Conservation (phyloP, 805 yeast species). For the Saccharomycopsis sp. region DNA sequence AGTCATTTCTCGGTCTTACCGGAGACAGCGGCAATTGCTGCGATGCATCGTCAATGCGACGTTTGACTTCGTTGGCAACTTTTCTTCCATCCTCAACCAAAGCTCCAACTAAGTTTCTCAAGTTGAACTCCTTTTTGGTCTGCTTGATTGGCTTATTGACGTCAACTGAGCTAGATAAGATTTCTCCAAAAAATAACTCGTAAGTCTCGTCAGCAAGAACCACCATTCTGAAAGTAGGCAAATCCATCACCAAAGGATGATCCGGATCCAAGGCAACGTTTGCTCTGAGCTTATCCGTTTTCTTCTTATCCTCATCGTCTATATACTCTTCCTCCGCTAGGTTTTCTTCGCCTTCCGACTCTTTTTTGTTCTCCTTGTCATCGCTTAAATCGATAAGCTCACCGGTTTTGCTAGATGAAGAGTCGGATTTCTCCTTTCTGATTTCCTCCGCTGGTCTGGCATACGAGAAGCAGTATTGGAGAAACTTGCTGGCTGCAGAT, state of each 20-base stretch:
- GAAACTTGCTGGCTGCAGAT: conserved; percentile 78
- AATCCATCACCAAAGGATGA: conserved; percentile 63
- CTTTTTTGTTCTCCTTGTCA: not conserved
- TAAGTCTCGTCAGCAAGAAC: conserved; percentile 89
- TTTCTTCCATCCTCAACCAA: conserved; percentile 87
- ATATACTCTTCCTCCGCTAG: conserved; percentile 34
- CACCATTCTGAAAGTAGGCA: conserved; percentile 93
- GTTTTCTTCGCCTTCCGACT: conserved; percentile 34
- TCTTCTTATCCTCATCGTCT: conserved; percentile 25
- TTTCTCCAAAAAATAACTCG: conserved; percentile 71
- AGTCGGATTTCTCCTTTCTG: conserved; percentile 6
- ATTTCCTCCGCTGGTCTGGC: conserved; percentile 52
- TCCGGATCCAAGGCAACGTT: conserved; percentile 81
- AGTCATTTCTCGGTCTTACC: not conserved
- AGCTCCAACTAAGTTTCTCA: conserved; percentile 87
- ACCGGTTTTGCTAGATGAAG: not conserved
- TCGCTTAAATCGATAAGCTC: not conserved
- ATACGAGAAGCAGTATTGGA: conserved; percentile 84
- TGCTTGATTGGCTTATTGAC: conserved; percentile 46
- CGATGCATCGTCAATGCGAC: conserved; percentile 74
- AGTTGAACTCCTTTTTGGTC: conserved; percentile 44
- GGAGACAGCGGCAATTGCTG: conserved; percentile 17
- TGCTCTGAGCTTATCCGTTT: conserved; percentile 39
- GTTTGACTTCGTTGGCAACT: conserved; percentile 83
- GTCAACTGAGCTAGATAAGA: conserved; percentile 62